A percentile compares a stretch with the other conserved stretches of the same genome.
phyloP scores from a whole-genome alignment of 495 filamentous ascomycete species.

The Penicillium waksmanii region DNA sequence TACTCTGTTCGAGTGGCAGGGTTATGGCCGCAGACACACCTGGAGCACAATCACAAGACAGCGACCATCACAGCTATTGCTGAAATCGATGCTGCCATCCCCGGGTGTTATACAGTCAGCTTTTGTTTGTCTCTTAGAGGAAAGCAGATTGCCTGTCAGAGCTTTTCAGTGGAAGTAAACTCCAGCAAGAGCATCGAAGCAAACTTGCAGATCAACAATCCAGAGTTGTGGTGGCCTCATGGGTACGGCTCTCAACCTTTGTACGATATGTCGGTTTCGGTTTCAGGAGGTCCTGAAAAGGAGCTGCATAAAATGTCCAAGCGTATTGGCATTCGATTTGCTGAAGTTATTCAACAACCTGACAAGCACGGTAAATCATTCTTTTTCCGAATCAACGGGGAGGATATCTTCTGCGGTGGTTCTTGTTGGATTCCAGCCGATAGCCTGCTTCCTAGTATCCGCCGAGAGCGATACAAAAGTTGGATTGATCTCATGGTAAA shows the following conservation, averaged over 20 bases:
- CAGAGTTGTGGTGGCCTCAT: constrained; percentile 79
- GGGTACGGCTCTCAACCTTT: constrained; percentile 77
- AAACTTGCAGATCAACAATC: constrained; percentile 60
- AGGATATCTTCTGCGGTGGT: constrained; percentile 82
- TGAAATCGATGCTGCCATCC: constrained; percentile 57
- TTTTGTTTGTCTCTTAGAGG: constrained; percentile 64
- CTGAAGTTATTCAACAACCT: constrained; percentile 69
- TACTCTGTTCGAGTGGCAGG: constrained; percentile 70
- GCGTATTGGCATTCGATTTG: constrained; percentile 71
- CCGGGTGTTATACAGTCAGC: constrained; percentile 44
- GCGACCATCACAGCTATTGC: constrained; percentile 62
- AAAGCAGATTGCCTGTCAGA: constrained; percentile 55
- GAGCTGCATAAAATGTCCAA: constrained; percentile 61
- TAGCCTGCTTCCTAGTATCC: constrained; percentile 72
- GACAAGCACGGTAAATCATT: constrained; percentile 76
- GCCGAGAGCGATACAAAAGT: constrained; percentile 65
- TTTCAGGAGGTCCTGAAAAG: constrained; percentile 44
- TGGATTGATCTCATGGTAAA: constrained; percentile 71
- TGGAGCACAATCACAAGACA: constrained; percentile 39
- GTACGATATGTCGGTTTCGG: constrained; percentile 65
- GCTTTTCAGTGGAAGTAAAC: constrained; percentile 39
- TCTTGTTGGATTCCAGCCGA: constrained; percentile 93
- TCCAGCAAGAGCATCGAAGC: constrained; percentile 51
- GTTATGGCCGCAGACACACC: constrained; percentile 60
- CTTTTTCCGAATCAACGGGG: constrained; percentile 82